Conservation (phyloP, 352 stramenopile species). For the Globisporangium mamillatum region DNA sequence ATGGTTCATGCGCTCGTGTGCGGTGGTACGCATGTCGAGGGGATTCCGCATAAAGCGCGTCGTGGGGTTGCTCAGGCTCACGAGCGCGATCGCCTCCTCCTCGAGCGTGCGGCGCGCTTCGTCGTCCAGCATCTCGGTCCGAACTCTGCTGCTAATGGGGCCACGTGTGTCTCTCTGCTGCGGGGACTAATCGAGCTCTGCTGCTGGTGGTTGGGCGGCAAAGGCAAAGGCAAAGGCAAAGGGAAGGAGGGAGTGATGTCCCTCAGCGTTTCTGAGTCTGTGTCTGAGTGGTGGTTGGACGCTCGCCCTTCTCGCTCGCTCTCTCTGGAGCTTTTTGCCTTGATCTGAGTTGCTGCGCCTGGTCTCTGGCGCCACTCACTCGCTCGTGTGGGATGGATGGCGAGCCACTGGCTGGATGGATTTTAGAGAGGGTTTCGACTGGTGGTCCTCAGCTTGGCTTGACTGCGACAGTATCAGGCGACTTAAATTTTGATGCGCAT, state of each 20-base stretch:
- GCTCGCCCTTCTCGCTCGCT: not conserved
- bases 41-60: not conserved
- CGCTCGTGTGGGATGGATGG: constrained; percentile 2
- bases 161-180: constrained; percentile 4
- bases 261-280: constrained; percentile 22
- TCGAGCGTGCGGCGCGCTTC: constrained; percentile 49
- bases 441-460: not conserved
- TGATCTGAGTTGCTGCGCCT: not conserved
- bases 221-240: no score
- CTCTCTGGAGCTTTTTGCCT: constrained; percentile 7
- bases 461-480: not conserved
- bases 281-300: constrained; percentile 24
- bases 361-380: constrained; percentile 9
- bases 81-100: constrained; percentile 66
- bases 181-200: not conserved
- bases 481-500: not conserved
- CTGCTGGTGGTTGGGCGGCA: not conserved
- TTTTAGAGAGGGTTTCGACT: not conserved
- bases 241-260: constrained; percentile 2
- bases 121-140: constrained; percentile 44
- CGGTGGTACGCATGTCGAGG: not conserved
- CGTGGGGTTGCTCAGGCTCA: constrained; percentile 48
- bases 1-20: not conserved
- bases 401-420: not conserved
- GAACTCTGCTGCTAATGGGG: not conserved